These are phyloP conservation scores for Rhodotorula mucilaginosa DNA, from an alignment of 1,284 basidiomycete genomes.

Conservation along the genomic window DNA sequence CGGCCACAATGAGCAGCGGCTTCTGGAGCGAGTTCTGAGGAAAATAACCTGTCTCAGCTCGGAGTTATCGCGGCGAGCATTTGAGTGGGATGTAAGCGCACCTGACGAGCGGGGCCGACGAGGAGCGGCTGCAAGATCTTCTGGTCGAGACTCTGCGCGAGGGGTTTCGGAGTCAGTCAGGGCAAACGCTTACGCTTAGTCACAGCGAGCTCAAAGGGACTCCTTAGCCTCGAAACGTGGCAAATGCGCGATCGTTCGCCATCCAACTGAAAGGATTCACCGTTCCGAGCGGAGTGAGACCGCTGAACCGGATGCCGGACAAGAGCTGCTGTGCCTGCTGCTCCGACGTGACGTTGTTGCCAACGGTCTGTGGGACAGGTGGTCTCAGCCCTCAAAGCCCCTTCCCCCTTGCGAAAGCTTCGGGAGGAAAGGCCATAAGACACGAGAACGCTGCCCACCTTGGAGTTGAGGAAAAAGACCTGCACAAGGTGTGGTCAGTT, in stretches of 20 bases:
- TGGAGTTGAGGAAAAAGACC: constrained; percentile 51
- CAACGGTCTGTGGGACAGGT: constrained; percentile 45
- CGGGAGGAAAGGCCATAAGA: not conserved
- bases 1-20: constrained; percentile 52
- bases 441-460: constrained; percentile 2
- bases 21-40: constrained; percentile 47
- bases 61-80: too few relatives aligned
- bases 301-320: constrained; percentile 52
- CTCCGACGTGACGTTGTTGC: constrained; percentile 52
- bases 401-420: too few relatives aligned
- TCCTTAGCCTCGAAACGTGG: too few relatives aligned
- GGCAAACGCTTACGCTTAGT: not conserved
- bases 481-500: constrained; percentile 47
- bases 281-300: constrained; percentile 48
- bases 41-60: not conserved
- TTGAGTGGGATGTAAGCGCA: not conserved
- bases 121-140: constrained; percentile 54
- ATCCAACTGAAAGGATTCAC: constrained; percentile 1
- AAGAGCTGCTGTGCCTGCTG: constrained; percentile 50
- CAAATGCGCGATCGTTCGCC: too few relatives aligned
- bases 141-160: constrained; percentile 43
- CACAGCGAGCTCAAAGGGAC: not conserved
- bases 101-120: constrained; percentile 49
- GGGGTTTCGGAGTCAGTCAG: too few relatives aligned
- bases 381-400: too few relatives aligned